Conservation (phyloP, 2,329 filamentous ascomycete genomes). For the Calycina herbarum region DNA sequence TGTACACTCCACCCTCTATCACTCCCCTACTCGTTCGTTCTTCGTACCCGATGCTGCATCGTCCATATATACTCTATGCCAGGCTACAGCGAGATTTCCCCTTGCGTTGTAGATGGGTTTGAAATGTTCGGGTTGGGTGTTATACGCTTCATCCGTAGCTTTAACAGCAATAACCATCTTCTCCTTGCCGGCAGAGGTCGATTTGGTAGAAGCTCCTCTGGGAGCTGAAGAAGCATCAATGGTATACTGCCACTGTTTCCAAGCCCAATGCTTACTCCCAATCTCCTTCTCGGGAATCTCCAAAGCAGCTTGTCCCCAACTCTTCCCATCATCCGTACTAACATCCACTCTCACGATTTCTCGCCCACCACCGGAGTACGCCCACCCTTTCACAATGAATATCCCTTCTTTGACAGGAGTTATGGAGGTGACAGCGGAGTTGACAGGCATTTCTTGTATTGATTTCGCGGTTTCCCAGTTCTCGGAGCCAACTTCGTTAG, state of each 20-base stretch:
- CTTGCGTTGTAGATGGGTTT: slow-evolving; percentile 62
- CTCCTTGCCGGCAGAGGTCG: neutral
- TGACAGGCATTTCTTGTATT: slow-evolving; percentile 68
- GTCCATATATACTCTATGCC: slow-evolving; percentile 53
- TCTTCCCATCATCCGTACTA: slow-evolving; percentile 47
- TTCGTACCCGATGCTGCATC: neutral
- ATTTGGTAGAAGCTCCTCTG: neutral
- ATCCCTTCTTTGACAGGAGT: slow-evolving; percentile 40
- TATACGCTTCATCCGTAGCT: slow-evolving; percentile 65
- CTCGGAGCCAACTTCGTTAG: slow-evolving; percentile 55
- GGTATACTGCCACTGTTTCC: slow-evolving; percentile 12
- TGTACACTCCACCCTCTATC: neutral
- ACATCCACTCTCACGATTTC: slow-evolving; percentile 52
- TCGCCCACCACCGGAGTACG: slow-evolving; percentile 51
- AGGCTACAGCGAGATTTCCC: slow-evolving; percentile 66
- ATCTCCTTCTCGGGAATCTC: slow-evolving; percentile 37
- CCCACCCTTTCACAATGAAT: slow-evolving; percentile 45
- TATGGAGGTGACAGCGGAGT: slow-evolving; percentile 60
- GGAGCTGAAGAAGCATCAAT: neutral
- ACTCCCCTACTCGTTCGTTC: neutral
- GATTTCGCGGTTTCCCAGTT: slow-evolving; percentile 63
- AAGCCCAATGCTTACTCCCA: slow-evolving; percentile 10
- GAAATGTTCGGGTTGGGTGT: slow-evolving; percentile 63
- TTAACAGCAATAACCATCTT: slow-evolving; percentile 52
- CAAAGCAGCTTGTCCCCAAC: slow-evolving; percentile 55